A percentile compares a stretch with the other conserved stretches of the same genome.
Conservation (phyloP, 2,329 filamentous ascomycete species). For the Tolypocladium pustulatum region DNA sequence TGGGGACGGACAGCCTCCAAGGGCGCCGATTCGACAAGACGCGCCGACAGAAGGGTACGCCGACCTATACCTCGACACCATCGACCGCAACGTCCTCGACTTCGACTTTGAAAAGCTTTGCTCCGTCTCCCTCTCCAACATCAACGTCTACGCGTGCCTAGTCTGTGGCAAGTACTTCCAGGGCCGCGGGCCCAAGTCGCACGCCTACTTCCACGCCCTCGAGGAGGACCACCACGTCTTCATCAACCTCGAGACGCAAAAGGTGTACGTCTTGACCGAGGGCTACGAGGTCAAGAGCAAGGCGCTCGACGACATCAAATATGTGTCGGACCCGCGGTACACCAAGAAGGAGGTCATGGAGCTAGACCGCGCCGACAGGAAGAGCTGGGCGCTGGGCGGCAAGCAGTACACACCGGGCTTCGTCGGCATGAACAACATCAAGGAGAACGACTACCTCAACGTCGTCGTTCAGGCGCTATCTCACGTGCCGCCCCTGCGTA, state of each 20-base stretch:
- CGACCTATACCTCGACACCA: constrained; percentile 95
- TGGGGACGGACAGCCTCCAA: constrained; percentile 24
- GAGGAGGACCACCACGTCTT: constrained; percentile 95
- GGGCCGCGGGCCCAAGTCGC: constrained; percentile 83
- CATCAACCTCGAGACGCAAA: constrained; percentile 92
- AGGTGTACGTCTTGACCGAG: constrained; percentile 85
- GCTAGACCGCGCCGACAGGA: constrained; percentile 55
- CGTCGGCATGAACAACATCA: constrained; percentile 99
- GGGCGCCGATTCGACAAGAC: constrained; percentile 54
- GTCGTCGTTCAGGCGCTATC: constrained; percentile 86
- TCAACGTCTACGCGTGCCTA: constrained; percentile 96
- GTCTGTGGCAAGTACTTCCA: constrained; percentile 98
- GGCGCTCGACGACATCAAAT: constrained; percentile 95
- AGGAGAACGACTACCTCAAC: constrained; percentile 98
- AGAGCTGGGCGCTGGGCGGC: constrained; percentile 67
- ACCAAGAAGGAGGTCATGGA: constrained; percentile 68
- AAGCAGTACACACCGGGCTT: constrained; percentile 88
- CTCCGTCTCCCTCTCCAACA: constrained; percentile 90
- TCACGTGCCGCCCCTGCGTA: constrained; percentile 80
- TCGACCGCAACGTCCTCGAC: constrained; percentile 84
- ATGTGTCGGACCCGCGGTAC: constrained; percentile 86
- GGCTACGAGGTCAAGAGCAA: constrained; percentile 95
- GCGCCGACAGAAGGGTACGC: constrained; percentile 81
- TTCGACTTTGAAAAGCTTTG: constrained; percentile 99
- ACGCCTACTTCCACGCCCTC: constrained; percentile 95